These are phyloP conservation scores for Prunus mira DNA, from an alignment of 306 rosid genomes.

Conservation along the genomic window DNA sequence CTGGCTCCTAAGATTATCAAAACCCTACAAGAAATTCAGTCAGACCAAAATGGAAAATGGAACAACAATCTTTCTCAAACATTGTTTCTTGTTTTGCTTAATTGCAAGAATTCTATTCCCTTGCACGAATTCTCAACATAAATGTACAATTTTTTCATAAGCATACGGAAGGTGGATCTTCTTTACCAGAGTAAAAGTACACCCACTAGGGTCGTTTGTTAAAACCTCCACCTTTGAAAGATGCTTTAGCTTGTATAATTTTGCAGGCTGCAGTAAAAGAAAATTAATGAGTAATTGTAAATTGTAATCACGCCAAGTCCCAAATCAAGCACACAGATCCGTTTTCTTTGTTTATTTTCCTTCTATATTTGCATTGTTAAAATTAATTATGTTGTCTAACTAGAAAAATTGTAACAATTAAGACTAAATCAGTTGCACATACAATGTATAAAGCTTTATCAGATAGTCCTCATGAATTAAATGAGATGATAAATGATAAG, in stretches of 20 bases:
- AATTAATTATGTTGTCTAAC: neutral
- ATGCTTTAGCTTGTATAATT: conserved; percentile 92
- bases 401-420: neutral
- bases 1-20: conserved; percentile 88
- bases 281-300: neutral
- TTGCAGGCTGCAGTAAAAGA: conserved; percentile 71
- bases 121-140: neutral
- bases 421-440: neutral
- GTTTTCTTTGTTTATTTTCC: neutral
- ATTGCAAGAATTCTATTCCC: conserved; percentile 3
- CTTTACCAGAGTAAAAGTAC: conserved; percentile 96
- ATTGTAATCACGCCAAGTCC: neutral
- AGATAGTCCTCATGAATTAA: too few relatives aligned
- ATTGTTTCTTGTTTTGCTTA: conserved; percentile 23
- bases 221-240: conserved; percentile 89
- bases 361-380: neutral
- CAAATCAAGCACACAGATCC: neutral
- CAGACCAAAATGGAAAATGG: conserved; percentile 9
- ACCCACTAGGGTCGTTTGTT: conserved; percentile 84
- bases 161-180: conserved; percentile 30
- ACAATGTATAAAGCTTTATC: neutral
- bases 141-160: conserved; percentile 5
- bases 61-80: neutral
- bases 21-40: conserved; percentile 61
- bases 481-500: too few relatives aligned